Evolutionary conservation across 441 rosid species (phyloP), one percentile per base, ranked within the genome.

Genomic region (Mallotus japonicus): DNA sequence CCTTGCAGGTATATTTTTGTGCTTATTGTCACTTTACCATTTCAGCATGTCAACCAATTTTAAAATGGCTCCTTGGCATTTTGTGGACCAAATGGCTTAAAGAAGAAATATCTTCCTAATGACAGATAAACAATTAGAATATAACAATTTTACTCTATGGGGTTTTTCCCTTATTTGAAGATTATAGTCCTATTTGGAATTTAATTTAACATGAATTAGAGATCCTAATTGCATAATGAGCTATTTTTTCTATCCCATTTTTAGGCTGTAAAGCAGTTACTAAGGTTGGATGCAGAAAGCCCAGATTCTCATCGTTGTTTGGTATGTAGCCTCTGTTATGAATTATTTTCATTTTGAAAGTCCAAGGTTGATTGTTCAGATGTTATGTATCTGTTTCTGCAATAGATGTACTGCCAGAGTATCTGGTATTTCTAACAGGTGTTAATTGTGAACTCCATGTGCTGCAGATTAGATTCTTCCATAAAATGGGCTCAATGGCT

Each of bases 221-320:
- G 40, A 8, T 15, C 8, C 12, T 61, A 61, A 24, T 19, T 49
- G 22, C 24, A 69, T 69, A 20, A 2, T 14, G 22, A 57, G 44
- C 17, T 70, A 47, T 17, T 58, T 59, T 17, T 40, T 10, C 73
- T 58, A 34, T 7, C 15, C 28, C 49, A 55, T 20, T 5, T 44
- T 22, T 81, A 96, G 99, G 99, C 99, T 66, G 88, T 96, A 73
- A 92, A 92, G 83, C 92, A 92, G 72, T 77, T 94, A 83, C 86
- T 91, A 62, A 87, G 92, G 82, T 72, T 96, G 90, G 97, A 92
- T 75, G 87, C 91, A 28, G 99, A 96, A 82, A 85, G 85, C 75
- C 97, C 99, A 6, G 95, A 93, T 84, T 82, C 98, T 59, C 98
- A 93, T 87, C 79, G 92, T 73, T 88, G 99, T 82, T 83, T 96